Evolutionary conservation across 2,329 filamentous ascomycete species (phyloP), one percentile per base, ranked within the genome.

Genomic region (Ambrosiella beaveri): DNA sequence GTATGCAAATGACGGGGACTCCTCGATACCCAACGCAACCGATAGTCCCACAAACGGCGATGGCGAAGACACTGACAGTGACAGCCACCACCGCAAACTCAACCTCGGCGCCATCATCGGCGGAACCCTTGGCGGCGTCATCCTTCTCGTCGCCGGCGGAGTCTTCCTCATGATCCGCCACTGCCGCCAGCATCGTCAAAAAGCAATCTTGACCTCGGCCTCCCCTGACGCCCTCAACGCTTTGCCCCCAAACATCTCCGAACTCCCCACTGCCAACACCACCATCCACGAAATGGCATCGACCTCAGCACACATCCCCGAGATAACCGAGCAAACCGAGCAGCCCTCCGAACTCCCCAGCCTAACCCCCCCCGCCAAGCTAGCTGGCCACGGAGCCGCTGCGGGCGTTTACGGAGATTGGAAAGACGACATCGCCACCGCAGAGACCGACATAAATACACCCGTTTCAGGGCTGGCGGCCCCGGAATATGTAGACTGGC

Each of bases 81-180:
- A 61, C n/a, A 56, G 57, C 11, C 57, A 56, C 1, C 37, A 56
- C 1, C 57, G 56, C 3, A 56, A 56, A 7, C 19, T 36, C 7
- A 11, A 58, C 49, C 57, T 52, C 19, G 50, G 15, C 9, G 50
- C 50, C 19, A 52, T 52, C 36, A 36, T 36, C 8, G 50, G 50
- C 9, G 50, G 50, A 11, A 36, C 36, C 19, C 19, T 56, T 17
- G 52, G 58, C 47, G 61, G 65, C 1, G 61, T 68, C 1, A 56
- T 65, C 6, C 58, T 65, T 7, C 62, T 68, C 4, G 67, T 66
- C 5, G 64, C 62, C 0, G 67, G 66, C 0, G 61, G 66, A 0
- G 66, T 69, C 27, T 66, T 74, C 57, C 51, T 59, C 15, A 59
- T 59, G 58, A 39, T 56, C 8, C 54, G 54, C 12, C 56, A 41